Evolutionary conservation across 2,329 filamentous ascomycete species (phyloP).

Genomic region (Pleurostoma richardsiae): DNA sequence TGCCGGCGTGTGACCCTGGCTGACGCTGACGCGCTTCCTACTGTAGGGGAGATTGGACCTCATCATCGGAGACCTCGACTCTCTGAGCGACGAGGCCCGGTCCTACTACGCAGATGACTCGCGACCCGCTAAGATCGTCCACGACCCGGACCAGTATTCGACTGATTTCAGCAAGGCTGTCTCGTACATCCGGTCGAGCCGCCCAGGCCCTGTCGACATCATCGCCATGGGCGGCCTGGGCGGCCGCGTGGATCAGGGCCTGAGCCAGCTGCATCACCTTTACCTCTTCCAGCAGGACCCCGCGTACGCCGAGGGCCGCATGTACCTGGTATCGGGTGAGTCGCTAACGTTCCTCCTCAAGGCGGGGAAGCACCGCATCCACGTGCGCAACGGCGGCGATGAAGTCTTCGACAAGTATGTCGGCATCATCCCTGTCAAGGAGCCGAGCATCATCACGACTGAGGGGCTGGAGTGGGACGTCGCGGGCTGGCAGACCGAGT

Average conservation of each 20-base stretch:
- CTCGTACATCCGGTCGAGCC: slow-evolving; percentile 44
- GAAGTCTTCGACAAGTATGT: slow-evolving; percentile 69
- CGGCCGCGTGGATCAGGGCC: slow-evolving; percentile 86
- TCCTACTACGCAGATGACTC: slow-evolving; percentile 56
- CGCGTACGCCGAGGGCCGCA: slow-evolving; percentile 43
- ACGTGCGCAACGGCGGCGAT: slow-evolving; percentile 47
- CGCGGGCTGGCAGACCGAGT: slow-evolving; percentile 68
- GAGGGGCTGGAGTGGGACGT: slow-evolving; percentile 90
- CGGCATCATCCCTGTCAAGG: slow-evolving; percentile 80
- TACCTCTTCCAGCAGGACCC: slow-evolving; percentile 55
- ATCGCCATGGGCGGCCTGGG: slow-evolving; percentile 80
- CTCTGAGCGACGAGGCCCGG: slow-evolving; percentile 57
- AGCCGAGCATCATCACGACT: slow-evolving; percentile 73
- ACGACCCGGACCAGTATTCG: slow-evolving; percentile 75
- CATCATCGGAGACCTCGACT: slow-evolving; percentile 91
- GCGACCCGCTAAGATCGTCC: slow-evolving; percentile 53
- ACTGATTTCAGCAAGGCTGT: slow-evolving; percentile 90
- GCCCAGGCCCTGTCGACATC: slow-evolving; percentile 49
- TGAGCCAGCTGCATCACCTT: slow-evolving; percentile 85
- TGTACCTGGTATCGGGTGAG: slow-evolving; percentile 78
- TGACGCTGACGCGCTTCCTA: neutral
- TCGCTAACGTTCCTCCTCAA: slow-evolving; percentile 80
- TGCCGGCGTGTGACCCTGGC: neutral
- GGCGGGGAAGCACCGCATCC: slow-evolving; percentile 61
- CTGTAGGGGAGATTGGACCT: slow-evolving; percentile 54